Evolutionary conservation across 1,284 basidiomycete genomes (phyloP).

Genomic region (Termitomyces sp.): DNA sequence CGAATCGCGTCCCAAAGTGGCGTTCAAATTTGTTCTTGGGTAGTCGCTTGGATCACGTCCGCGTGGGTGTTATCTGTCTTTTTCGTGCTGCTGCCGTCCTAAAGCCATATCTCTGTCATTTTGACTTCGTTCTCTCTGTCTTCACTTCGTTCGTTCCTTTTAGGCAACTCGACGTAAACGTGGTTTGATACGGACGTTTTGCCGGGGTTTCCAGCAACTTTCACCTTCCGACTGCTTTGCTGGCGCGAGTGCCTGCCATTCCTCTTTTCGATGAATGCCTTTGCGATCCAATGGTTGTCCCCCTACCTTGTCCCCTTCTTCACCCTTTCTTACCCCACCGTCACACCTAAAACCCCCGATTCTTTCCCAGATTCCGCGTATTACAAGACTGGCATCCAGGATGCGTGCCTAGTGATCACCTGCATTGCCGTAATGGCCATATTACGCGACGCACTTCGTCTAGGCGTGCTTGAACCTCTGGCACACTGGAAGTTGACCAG

Average conservation of each 20-base stretch:
- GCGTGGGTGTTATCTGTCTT: background rate
- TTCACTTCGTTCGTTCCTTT: background rate
- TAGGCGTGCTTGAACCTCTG: slow-evolving; percentile 73
- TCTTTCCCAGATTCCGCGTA: slow-evolving; percentile 64
- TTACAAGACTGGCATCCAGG: slow-evolving; percentile 67
- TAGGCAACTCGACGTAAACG: slow-evolving; percentile 7
- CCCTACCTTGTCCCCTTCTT: slow-evolving; percentile 62
- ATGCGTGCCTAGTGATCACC: slow-evolving; percentile 67
- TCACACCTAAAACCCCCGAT: slow-evolving; percentile 51
- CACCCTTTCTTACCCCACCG: slow-evolving; percentile 67
- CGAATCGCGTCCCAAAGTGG: background rate
- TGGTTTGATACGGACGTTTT: slow-evolving; percentile 11
- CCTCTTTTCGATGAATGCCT: slow-evolving; percentile 18
- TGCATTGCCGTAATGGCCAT: slow-evolving; percentile 77
- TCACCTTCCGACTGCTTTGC: slow-evolving; percentile 2
- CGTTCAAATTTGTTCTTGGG: background rate
- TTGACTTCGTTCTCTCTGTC: no score
- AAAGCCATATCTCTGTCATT: background rate
- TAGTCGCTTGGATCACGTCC: background rate
- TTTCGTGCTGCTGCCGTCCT: background rate
- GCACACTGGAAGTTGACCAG: slow-evolving; percentile 66
- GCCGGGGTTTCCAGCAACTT: slow-evolving; percentile 13
- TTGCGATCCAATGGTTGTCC: slow-evolving; percentile 32
- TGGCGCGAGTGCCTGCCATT: slow-evolving; percentile 7
- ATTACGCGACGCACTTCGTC: slow-evolving; percentile 69